Evolutionary conservation across 352 stramenopile genomes (phyloP).

Genomic region (Globisporangium perplexum): DNA sequence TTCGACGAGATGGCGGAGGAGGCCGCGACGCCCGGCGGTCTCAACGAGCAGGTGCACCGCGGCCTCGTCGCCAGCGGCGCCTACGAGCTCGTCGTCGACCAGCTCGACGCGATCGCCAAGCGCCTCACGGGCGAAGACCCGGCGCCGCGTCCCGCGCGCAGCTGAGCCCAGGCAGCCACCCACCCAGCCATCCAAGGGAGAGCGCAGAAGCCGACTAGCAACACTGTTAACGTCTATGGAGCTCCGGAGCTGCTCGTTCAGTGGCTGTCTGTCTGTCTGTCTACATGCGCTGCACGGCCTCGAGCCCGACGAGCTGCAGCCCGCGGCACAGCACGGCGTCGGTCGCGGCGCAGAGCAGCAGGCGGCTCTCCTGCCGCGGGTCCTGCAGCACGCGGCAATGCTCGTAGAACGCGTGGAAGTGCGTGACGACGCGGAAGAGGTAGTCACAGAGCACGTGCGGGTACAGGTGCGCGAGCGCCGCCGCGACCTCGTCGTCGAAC

Average conservation of each 20-base stretch:
- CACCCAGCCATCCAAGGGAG: no score
- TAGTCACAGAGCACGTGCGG: constrained; percentile 81
- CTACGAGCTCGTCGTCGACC: constrained; percentile 77
- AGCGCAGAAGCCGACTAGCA: no score
- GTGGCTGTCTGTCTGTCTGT: neutral
- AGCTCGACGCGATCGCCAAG: constrained; percentile 81
- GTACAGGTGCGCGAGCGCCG: constrained; percentile 49
- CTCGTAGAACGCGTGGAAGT: constrained; percentile 84
- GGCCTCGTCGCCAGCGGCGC: constrained; percentile 54
- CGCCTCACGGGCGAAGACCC: constrained; percentile 64
- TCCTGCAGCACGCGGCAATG: constrained; percentile 68
- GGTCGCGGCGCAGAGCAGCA: constrained; percentile 72
- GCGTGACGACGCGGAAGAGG: constrained; percentile 66
- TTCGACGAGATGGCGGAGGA: constrained; percentile 86
- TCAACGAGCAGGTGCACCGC: constrained; percentile 84
- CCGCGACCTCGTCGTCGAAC: constrained; percentile 71
- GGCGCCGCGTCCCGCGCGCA: constrained; percentile 38
- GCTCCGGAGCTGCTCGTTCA: no score
- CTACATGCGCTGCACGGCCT: constrained; percentile 74
- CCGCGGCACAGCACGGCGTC: constrained; percentile 60
- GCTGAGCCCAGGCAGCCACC: constrained; percentile 11
- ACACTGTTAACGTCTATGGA: no score
- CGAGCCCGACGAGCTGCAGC: constrained; percentile 60
- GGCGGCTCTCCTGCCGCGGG: constrained; percentile 51
- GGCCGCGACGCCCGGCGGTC: constrained; percentile 66